Base-by-base conservation (phyloP, 202 grass and related monocot species). In the Panicum virgatum region DNA sequence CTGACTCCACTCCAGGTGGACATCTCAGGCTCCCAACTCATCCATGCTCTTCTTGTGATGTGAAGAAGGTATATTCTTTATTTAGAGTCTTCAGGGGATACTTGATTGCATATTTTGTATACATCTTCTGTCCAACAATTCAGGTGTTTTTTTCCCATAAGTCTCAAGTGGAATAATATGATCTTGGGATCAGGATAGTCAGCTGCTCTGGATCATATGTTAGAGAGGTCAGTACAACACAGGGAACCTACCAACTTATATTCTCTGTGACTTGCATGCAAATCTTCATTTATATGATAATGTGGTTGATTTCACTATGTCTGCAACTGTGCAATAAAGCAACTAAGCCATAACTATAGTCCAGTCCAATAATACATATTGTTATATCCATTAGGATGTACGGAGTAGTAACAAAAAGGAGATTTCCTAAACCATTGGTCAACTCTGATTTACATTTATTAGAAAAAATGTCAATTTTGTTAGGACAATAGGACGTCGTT, bases 121-220 rank as follows among this genome's bases (percentile, higher is more conserved):
- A 19, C 14, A 38, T 63, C 9, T 26, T 50, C 62, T 22, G n/a
- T 18, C 15, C 58, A 16, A 64, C 30, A 79, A 26, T 23, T 75
- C 10, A 58, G 22, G 44, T 50, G 6, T 29, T 86, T 51, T 38
- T 25, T 65, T n/a, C n/a, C 12, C 12, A 11, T 16, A 16, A 36
- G 18, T 75, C 23, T 13, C 22, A 64, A 48, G 36, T 30, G 4
- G 25, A 22, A 80, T 26, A 22, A 58, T 20, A 32, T 62, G 63
- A 62, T 62, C 23, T 66, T 9, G 40, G 51, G 15, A 76, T 57
- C 34, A 60, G 2, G 61, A 76, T 86, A 71, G 40, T 39, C 30
- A 34, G 4, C 22, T 76, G 30, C 42, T 86, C n/a, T 59, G 9
- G 69, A 67, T 30, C 29, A 40, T 40, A 58, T 23, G 20, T 71